Evolutionary conservation across 2,329 filamentous ascomycete genomes (phyloP).

Genomic region (Nigrograna mackinnonii): DNA sequence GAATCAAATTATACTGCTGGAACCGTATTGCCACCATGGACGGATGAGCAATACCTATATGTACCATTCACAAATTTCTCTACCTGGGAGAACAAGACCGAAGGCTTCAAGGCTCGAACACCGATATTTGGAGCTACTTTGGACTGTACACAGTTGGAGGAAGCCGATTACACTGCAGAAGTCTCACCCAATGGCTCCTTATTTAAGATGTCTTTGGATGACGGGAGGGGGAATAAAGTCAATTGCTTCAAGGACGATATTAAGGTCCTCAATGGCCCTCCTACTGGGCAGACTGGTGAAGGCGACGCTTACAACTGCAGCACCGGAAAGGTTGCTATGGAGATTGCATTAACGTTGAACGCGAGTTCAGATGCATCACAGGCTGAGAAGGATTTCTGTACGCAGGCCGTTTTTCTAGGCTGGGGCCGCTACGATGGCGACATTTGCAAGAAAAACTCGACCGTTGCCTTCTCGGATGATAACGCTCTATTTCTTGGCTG

Average conservation of each 20-base stretch:
- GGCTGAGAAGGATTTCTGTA: slow-evolving; percentile 21
- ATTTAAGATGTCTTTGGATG: no score
- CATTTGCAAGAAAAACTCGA: slow-evolving; percentile 8
- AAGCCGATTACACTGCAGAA: neutral
- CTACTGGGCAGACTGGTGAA: slow-evolving; percentile 10
- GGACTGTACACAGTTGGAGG: slow-evolving; percentile 24
- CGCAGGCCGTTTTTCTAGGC: slow-evolving; percentile 20
- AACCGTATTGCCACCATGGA: slow-evolving; percentile 56
- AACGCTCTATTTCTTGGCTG: slow-evolving; percentile 41
- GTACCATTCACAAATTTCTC: slow-evolving; percentile 44
- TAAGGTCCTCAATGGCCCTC: no score
- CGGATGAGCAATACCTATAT: slow-evolving; percentile 50
- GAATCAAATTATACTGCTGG: slow-evolving; percentile 51
- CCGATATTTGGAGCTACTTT: slow-evolving; percentile 38
- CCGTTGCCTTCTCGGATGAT: slow-evolving; percentile 4
- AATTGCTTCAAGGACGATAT: no score
- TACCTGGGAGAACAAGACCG: neutral
- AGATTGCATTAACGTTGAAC: slow-evolving; percentile 12
- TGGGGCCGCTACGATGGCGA: slow-evolving; percentile 27
- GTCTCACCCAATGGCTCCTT: no score
- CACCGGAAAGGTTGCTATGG: slow-evolving; percentile 2
- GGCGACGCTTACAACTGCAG: slow-evolving; percentile 13
- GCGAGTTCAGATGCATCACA: slow-evolving; percentile 17
- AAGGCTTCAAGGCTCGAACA: slow-evolving; percentile 29
- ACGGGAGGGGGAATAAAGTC: no score